Base-by-base conservation (phyloP, 768 basidiomycete species). In the Suillus brevipes region DNA sequence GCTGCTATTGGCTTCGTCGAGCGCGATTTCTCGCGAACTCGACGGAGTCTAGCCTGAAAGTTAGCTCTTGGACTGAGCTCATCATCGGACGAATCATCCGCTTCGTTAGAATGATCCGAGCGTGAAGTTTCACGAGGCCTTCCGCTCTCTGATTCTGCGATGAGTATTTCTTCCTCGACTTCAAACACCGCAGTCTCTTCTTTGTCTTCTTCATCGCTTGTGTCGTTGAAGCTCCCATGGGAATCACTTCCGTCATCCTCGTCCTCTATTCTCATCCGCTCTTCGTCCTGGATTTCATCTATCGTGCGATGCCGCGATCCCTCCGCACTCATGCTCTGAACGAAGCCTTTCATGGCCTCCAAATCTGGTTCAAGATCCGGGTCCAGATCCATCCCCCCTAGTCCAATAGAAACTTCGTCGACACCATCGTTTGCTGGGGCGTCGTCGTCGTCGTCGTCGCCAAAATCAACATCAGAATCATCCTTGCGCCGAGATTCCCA, bases 391-490 rank as follows among this genome's bases (percentile, higher is more conserved):
- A 92, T 92, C 25, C 81, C 89, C 61, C 78, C 80, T 4, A 75
- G 72, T 28, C 61, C 71, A 25, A 66, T 68, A 55, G 76, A 77
- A 50, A 77, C 60, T 45, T 72, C 68, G 37, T 77, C 73, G 64
- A 74, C 70, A 8, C 53, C 77, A 55, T 76, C 75, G 10, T 65
- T 25, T n/a, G 64, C 74, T 14, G 57, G 67, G 1, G 47, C 64
- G 52, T 75, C 78, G 3, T 72, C 68, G 13, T 71, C 78, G 16
- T 78, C 80, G 5, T 73, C 78, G 55, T 82, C 83, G 2, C 87
- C 88, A 87, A 87, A 90, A 50, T 90, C 86, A 14, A 91, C 65
- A 70, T 92, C 91, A 36, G 87, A 89, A 71, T 89, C 89, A 0
- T 82, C 88, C 52, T 79, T 76, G 60, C 89, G 81, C 73, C 85